Evolutionary conservation across 2,329 filamentous ascomycete species (phyloP).

Genomic region (Acrocalymma vagum): DNA sequence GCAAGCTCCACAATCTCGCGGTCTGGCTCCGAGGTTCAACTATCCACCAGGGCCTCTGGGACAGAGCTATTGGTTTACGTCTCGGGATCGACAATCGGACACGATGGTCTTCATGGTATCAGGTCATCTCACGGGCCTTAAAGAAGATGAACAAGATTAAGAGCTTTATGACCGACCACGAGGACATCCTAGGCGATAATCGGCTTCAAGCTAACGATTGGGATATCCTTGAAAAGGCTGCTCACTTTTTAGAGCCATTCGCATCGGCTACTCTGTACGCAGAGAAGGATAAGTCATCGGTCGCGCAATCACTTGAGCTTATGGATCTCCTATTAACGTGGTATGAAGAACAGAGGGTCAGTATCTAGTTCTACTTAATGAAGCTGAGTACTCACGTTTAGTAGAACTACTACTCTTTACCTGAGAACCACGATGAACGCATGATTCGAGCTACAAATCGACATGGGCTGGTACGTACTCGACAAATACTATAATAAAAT

Average conservation of each 20-base stretch:
- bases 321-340: slow-evolving; percentile 5
- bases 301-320: slow-evolving; percentile 1
- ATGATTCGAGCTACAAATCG: slow-evolving; percentile 11
- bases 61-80: neutral
- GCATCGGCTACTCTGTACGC: slow-evolving; percentile 3
- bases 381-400: slow-evolving; percentile 2
- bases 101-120: slow-evolving; percentile 11
- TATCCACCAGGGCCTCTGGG: neutral
- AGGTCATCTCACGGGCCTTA: slow-evolving; percentile 1
- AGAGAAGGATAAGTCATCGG: slow-evolving; percentile 4
- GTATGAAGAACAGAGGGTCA: slow-evolving; percentile 9
- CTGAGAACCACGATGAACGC: slow-evolving; percentile 1
- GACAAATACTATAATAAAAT: slow-evolving; percentile 10
- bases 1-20: slow-evolving; percentile 6
- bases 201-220: slow-evolving; percentile 3
- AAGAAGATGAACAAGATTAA: slow-evolving; percentile 1
- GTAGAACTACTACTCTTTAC: slow-evolving; percentile 3
- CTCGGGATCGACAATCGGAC: slow-evolving; percentile 7
- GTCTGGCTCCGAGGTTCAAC: slow-evolving; percentile 3
- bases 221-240: slow-evolving; percentile 4
- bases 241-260: slow-evolving; percentile 4
- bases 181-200: slow-evolving; percentile 1
- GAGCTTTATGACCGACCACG: slow-evolving; percentile 1
- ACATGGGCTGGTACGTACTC: slow-evolving; percentile 11
- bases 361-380: slow-evolving; percentile 2